Percentiles rank a stretch among this genome's conserved stretches.
phyloP scores from a whole-genome alignment of 2,329 filamentous ascomycete species.

The Paecilomyces variotii region DNA sequence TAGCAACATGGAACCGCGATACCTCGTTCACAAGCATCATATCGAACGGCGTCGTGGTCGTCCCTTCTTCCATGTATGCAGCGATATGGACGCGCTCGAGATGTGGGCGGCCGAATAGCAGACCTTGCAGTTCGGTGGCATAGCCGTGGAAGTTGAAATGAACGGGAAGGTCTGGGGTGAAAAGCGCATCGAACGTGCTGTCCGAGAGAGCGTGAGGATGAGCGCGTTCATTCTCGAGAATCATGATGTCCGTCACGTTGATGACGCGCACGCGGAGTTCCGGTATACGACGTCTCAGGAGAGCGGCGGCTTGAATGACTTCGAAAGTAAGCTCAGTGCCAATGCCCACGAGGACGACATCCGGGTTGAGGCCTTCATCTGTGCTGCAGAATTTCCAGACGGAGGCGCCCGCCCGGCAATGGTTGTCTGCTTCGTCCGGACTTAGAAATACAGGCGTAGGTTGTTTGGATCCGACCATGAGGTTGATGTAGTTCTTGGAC shows the following conservation, averaged over 20 bases:
- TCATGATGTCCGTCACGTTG: slow-evolving; percentile 61
- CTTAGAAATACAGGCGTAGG: slow-evolving; percentile 55
- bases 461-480: slow-evolving; percentile 62
- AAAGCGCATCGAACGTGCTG: slow-evolving; percentile 48
- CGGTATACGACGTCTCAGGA: slow-evolving; percentile 45
- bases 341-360: slow-evolving; percentile 57
- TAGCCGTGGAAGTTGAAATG: slow-evolving; percentile 65
- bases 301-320: slow-evolving; percentile 52
- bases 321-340: slow-evolving; percentile 61
- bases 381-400: slow-evolving; percentile 57
- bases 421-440: slow-evolving; percentile 51
- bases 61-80: slow-evolving; percentile 58
- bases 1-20: slow-evolving; percentile 52
- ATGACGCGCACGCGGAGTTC: slow-evolving; percentile 52
- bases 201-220: slow-evolving; percentile 53
- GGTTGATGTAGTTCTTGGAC: slow-evolving; percentile 58
- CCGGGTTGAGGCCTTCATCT: slow-evolving; percentile 47
- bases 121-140: slow-evolving; percentile 49
- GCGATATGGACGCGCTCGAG: slow-evolving; percentile 48
- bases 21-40: slow-evolving; percentile 60
- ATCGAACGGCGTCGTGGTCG: slow-evolving; percentile 60
- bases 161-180: slow-evolving; percentile 48
- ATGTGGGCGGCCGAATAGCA: slow-evolving; percentile 51
- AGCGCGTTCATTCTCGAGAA: slow-evolving; percentile 46
- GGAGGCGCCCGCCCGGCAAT: slow-evolving; percentile 53